Evolutionary conservation across 352 stramenopile genomes (phyloP).

Genomic region (Phytophthora pistaciae): DNA sequence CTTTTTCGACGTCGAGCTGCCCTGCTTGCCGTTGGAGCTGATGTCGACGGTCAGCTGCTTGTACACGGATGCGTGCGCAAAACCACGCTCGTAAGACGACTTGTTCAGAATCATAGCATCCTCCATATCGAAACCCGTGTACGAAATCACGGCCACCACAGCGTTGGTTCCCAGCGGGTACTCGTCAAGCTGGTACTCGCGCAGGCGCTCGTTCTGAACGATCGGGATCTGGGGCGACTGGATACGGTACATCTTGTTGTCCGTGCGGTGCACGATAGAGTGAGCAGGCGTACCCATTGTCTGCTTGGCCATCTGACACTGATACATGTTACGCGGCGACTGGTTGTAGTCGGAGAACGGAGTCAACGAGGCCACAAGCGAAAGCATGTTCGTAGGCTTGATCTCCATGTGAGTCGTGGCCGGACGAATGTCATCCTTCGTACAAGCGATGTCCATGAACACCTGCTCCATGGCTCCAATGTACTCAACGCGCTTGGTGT

Average conservation of each 20-base stretch:
- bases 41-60: conserved; percentile 98
- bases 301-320: conserved; percentile 99
- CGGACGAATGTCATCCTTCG: conserved; percentile 95
- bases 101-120: conserved; percentile 99
- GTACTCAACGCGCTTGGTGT: conserved; percentile 94
- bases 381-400: conserved; percentile 99
- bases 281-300: conserved; percentile 99
- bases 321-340: conserved; percentile 99
- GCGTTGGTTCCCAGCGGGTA: conserved; percentile 99
- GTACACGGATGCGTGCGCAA: conserved; percentile 98
- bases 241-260: conserved; percentile 99
- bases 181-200: conserved; percentile 98
- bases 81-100: conserved; percentile 97
- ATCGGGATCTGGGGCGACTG: conserved; percentile 98
- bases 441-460: conserved; percentile 98
- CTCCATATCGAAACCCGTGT: conserved; percentile 98
- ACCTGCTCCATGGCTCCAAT: conserved; percentile 99
- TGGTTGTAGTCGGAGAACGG: conserved; percentile 99
- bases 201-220: conserved; percentile 97
- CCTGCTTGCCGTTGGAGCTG: conserved; percentile 69
- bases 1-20: conserved; percentile 79
- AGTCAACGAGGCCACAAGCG: conserved; percentile 98
- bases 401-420: conserved; percentile 99
- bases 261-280: conserved; percentile 95
- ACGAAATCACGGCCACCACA: conserved; percentile 99